Conservation (phyloP, 2,329 filamentous ascomycete species). For the Neonectria ditissima region DNA sequence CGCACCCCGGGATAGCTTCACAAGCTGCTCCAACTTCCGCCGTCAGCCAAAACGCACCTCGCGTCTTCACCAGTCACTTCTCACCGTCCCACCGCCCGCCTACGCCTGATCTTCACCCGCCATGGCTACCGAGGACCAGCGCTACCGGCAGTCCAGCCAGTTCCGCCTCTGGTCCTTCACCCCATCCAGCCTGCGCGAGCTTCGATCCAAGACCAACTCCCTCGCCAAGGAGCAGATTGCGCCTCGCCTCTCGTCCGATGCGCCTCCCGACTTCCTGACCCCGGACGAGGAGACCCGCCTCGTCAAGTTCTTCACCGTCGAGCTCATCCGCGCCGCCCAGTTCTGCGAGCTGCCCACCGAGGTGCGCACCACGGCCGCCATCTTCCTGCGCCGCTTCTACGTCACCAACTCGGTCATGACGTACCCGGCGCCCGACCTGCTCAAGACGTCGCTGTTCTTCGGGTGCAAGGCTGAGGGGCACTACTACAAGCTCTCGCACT, state of each 20-base stretch:
- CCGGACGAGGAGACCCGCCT: conserved; percentile 85
- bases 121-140: conserved; percentile 87
- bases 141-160: conserved; percentile 91
- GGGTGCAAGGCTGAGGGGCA: conserved; percentile 92
- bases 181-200: conserved; percentile 73
- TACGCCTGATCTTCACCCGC: conserved; percentile 26
- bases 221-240: conserved; percentile 75
- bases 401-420: conserved; percentile 96
- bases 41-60: conserved; percentile 3
- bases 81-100: background rate
- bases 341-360: conserved; percentile 65
- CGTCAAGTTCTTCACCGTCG: conserved; percentile 79
- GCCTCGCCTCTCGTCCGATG: conserved; percentile 64
- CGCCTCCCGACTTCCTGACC: conserved; percentile 81
- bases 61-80: background rate
- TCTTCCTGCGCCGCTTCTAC: conserved; percentile 95
- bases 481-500: conserved; percentile 74
- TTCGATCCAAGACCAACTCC: conserved; percentile 83
- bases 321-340: conserved; percentile 67
- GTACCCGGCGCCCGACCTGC: conserved; percentile 89
- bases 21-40: background rate
- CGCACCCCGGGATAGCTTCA: conserved; percentile 10
- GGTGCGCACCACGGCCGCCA: conserved; percentile 76
- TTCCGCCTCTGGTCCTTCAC: conserved; percentile 95
- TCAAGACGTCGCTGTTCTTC: conserved; percentile 92